Percentiles rank a stretch among this genome's conserved stretches.
These are phyloP conservation scores for Aspergillus jensenii DNA, from an alignment of 2,329 filamentous ascomycete genomes.

Conservation along the genomic window DNA sequence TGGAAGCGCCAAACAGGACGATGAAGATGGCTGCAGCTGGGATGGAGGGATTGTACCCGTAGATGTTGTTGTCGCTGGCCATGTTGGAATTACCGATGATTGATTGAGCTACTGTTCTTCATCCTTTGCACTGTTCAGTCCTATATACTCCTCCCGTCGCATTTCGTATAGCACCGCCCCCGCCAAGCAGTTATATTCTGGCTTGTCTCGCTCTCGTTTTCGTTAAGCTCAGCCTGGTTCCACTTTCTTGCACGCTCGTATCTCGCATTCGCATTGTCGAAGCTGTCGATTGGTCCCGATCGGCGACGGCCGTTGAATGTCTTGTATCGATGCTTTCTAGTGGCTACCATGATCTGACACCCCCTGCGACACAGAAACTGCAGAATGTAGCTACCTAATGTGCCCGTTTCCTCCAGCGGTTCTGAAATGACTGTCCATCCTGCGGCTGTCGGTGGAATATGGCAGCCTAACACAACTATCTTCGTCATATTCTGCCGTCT, in stretches of 20 bases:
- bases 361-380: too few species aligned
- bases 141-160: neutral
- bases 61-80: slow-evolving; percentile 2
- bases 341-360: too few species aligned
- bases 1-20: slow-evolving; percentile 2
- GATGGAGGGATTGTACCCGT: slow-evolving; percentile 5
- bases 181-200: neutral
- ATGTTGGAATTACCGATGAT: neutral
- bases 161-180: neutral
- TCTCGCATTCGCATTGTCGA: too few species aligned
- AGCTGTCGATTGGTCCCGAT: too few species aligned
- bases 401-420: too few species aligned
- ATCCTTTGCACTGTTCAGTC: neutral
- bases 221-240: neutral
- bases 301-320: too few species aligned
- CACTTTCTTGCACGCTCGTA: neutral
- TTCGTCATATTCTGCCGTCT: too few species aligned
- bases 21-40: slow-evolving; percentile 2
- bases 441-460: too few species aligned
- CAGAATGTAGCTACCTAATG: too few species aligned
- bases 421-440: too few species aligned
- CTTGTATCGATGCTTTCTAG: too few species aligned
- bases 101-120: neutral
- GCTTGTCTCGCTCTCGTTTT: neutral
- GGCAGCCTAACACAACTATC: too few species aligned